Percentiles rank a stretch among this genome's conserved stretches.
Evolutionary conservation across 202 grass and related monocot species (phyloP).

Genomic region (Carex arenaria): DNA sequence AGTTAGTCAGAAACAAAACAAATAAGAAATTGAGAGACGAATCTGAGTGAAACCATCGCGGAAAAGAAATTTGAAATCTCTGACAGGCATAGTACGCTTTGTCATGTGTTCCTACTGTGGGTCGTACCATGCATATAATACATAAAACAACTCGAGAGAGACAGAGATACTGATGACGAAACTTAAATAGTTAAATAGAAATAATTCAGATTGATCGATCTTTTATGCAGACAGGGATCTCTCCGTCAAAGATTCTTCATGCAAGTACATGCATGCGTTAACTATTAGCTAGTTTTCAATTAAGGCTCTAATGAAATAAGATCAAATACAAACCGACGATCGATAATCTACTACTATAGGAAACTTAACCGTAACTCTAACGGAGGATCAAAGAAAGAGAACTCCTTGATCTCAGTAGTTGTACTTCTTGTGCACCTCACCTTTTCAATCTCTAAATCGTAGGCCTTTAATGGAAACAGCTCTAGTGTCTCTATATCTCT

Average conservation of each 20-base stretch:
- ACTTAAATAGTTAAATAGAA: constrained; percentile 25
- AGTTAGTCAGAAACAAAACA: constrained; percentile 15
- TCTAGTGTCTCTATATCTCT: constrained; percentile 91
- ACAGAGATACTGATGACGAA: constrained; percentile 15
- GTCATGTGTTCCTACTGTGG: constrained; percentile 35
- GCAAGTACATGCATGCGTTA: constrained; percentile 14
- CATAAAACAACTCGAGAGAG: background rate
- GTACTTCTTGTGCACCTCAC: constrained; percentile 34
- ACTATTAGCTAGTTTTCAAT: background rate
- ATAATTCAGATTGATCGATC: constrained; percentile 32
- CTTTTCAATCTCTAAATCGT: constrained; percentile 55
- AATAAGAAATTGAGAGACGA: background rate
- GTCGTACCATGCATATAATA: constrained; percentile 27
- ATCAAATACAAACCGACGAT: background rate
- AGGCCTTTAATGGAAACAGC: constrained; percentile 93
- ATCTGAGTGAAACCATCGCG: constrained; percentile 22
- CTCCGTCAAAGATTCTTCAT: constrained; percentile 40
- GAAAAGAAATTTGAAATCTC: constrained; percentile 40
- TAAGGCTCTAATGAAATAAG: constrained; percentile 17
- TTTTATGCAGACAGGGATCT: constrained; percentile 18
- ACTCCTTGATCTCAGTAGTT: constrained; percentile 36
- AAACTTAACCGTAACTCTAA: constrained; percentile 91
- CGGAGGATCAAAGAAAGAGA: constrained; percentile 79
- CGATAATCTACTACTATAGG: constrained; percentile 29
- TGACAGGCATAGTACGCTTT: constrained; percentile 2